These are phyloP conservation scores for Leccinum uliginosum DNA, from an alignment of 768 basidiomycete genomes.

Conservation along the genomic window DNA sequence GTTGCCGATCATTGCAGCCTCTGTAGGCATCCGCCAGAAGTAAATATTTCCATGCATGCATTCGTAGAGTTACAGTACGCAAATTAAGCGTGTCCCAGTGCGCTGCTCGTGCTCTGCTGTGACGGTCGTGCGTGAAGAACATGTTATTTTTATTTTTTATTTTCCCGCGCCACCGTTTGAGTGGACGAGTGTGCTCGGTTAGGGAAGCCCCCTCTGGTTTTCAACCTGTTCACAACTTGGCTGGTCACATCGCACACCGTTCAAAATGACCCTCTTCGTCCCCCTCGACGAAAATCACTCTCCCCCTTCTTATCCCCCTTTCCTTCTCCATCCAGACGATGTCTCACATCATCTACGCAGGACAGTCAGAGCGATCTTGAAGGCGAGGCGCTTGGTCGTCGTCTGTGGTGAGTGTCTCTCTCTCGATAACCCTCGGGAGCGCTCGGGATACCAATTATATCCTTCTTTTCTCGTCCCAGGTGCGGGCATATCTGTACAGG, in stretches of 20 bases:
- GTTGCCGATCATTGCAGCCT: too few species aligned
- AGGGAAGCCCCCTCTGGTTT: conserved; percentile 19
- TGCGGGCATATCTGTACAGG: conserved; percentile 83
- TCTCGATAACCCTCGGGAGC: conserved; percentile 10
- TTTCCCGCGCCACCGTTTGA: conserved; percentile 29
- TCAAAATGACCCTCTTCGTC: conserved; percentile 60
- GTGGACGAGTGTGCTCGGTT: conserved; percentile 13
- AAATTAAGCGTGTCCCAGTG: too few species aligned
- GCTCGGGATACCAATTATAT: conserved; percentile 1
- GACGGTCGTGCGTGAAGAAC: too few species aligned
- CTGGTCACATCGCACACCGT: conserved; percentile 25
- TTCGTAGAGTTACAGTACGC: too few species aligned
- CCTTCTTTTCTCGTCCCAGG: conserved; percentile 39
- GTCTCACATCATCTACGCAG: conserved; percentile 45
- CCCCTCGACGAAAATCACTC: conserved; percentile 50
- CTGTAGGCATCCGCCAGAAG: too few species aligned
- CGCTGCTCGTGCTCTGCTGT: too few species aligned
- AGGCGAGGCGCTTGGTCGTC: conserved; percentile 80
- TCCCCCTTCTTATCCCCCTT: conserved; percentile 50
- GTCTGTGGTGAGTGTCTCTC: conserved; percentile 63
- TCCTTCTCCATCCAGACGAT: conserved; percentile 47
- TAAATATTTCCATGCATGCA: too few species aligned
- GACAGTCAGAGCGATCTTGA: conserved; percentile 63
- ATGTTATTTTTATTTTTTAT: conserved; percentile 14
- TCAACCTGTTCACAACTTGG: conserved; percentile 20